A percentile compares a stretch with the other conserved stretches of the same genome.
Conservation (phyloP, 257 asterid genomes). For the Scutellaria galericulata region DNA sequence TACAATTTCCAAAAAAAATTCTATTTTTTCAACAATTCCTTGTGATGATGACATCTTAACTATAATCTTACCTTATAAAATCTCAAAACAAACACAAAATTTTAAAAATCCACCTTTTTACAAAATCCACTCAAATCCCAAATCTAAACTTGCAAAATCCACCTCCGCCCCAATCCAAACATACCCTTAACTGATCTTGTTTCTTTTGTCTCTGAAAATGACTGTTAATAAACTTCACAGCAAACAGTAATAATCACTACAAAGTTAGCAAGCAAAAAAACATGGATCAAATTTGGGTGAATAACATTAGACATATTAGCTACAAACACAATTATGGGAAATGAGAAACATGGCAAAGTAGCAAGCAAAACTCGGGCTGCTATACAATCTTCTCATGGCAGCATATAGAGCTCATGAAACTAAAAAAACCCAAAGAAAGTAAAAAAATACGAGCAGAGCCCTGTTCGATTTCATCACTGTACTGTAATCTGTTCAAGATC, state of each 20-base stretch:
- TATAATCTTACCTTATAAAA: no score
- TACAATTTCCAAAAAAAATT: no score
- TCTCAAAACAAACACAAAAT: no score
- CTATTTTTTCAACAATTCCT: no score
- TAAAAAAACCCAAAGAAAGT: conserved; percentile 13
- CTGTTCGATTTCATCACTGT: conserved; percentile 32
- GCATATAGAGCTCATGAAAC: conserved; percentile 23
- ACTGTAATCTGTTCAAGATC: conserved; percentile 67
- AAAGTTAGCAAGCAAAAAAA: background rate
- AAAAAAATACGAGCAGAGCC: conserved; percentile 2
- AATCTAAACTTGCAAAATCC: no score
- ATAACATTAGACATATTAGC: conserved; percentile 35
- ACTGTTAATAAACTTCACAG: no score
- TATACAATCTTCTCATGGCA: conserved; percentile 47
- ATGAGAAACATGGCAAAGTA: conserved; percentile 15
- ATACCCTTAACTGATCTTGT: no score
- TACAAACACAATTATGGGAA: conserved; percentile 31
- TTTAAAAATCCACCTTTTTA: no score
- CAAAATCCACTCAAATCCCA: no score
- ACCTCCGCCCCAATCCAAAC: no score
- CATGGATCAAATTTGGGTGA: conserved; percentile 31
- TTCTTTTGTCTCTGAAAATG: no score
- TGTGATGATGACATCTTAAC: no score
- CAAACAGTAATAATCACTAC: background rate
- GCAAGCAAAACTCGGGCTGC: conserved; percentile 42